Base-by-base conservation (phyloP, 768 basidiomycete genomes). In the Pholiota microspora region DNA sequence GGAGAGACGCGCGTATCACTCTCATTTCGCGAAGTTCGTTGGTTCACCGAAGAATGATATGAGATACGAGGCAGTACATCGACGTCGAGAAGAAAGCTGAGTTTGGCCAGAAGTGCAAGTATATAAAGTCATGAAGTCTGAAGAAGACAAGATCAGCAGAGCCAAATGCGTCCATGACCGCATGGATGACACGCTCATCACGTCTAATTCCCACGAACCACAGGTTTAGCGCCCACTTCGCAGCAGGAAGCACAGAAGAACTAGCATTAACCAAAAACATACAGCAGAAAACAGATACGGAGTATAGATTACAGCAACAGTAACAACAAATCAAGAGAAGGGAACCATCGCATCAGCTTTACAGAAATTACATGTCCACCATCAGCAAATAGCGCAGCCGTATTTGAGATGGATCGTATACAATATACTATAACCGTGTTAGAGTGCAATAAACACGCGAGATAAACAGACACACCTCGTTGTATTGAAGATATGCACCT, bases 371-470 rank as follows among this genome's bases (percentile, higher is more conserved):
- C 49, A 50, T 40, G 25, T 40, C 49, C 35, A 50, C 36, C 53
- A 54, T 54, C 18, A 54, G 34, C 13, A 54, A n/a, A 36, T 54
- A 54, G 5, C 45, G 34, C 7, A 54, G 53, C 3, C 53, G 53
- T 28, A 54, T 54, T 27, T 54, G 53, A 15, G 53, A 36, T 2
- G 55, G 44, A 31, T 56, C 55, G 13, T 56, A 56, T 13, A 56
- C 55, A 27, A 56, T 56, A 32, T 51, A 56, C 55, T 56, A 27
- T 16, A 28, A 16, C 8, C 10, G 25, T 24, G 18, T 28, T 16
- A 24, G n/a, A 51, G 15, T 48, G 23, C 10, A 24, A 18, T n/a
- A 40, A 50, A 7, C 40, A 9, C 25, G 38, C 21, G 42, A n/a
- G 4, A 45, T 4, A 45, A 45, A 5, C 25, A 36, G 23, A 23